These are phyloP conservation scores for Fraxinus americana DNA, from an alignment of 257 asterid species.

Conservation along the genomic window DNA sequence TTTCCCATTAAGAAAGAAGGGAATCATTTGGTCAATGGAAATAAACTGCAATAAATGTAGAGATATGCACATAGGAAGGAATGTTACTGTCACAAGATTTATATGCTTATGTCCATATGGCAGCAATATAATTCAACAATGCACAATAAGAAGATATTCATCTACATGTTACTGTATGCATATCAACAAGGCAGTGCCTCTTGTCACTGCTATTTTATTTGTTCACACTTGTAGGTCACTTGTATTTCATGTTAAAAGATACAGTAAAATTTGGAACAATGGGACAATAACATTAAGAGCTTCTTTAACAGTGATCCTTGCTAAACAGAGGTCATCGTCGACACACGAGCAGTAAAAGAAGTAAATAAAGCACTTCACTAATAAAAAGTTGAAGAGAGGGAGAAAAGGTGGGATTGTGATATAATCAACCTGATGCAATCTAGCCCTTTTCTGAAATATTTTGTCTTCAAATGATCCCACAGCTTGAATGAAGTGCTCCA, in stretches of 20 bases:
- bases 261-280: not conserved
- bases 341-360: constrained; percentile 6
- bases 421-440: constrained; percentile 77
- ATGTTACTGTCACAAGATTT: not conserved
- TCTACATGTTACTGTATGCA: constrained; percentile 1
- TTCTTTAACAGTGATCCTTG: constrained; percentile 1
- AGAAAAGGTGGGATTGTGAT: constrained; percentile 1
- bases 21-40: not conserved
- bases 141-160: constrained; percentile 4
- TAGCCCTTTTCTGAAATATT: constrained; percentile 87
- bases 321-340: constrained; percentile 8
- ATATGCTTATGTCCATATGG: constrained; percentile 15
- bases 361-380: not conserved
- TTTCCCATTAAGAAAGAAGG: not conserved
- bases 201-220: not conserved
- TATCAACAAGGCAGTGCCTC: constrained; percentile 1
- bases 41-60: not conserved
- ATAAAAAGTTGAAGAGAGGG: not conserved
- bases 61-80: not conserved
- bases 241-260: not conserved
- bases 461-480: constrained; percentile 91
- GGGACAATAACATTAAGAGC: not conserved
- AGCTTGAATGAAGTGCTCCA: constrained; percentile 93
- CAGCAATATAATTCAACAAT: constrained; percentile 10
- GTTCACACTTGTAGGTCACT: constrained; percentile 2